Base-by-base conservation (phyloP, 768 basidiomycete species). In the Gautieria morchelliformis region DNA sequence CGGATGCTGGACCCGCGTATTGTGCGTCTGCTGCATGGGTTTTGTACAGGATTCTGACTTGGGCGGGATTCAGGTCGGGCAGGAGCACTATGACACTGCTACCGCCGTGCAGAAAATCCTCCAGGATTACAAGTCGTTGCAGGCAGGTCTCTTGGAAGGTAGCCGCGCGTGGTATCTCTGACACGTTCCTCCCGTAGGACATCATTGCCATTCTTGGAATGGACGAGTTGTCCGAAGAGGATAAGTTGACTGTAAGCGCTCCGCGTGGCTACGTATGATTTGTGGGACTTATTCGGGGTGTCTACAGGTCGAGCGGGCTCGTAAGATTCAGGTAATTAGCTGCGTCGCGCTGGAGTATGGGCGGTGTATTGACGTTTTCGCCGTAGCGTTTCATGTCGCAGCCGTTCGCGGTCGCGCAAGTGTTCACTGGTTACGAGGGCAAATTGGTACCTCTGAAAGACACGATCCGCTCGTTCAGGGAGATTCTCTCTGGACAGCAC, bases 171-270 rank as follows among this genome's bases (percentile, higher is more conserved):
- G 22, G 5, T 12, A 40, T 59, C 19, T 17, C 30, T n/a, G 37
- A 44, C 48, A 17, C 4, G 15, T 20, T 11, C 49, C 75, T 69
- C 17, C 35, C 14, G 7, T 35, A 55, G 56, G 96, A 99, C 81
- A 99, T 98, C 74, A 98, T 99, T 78, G 96, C 96, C 68, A 99
- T 99, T 77, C 76, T 99, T 67, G 96, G 96, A 81, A 99, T 99
- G 96, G 96, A 99, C 70, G 96, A 99, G 74, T 85, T 99, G 81
- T 98, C 95, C 17, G 96, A 99, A 72, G 96, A 98, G 78, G 96
- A 99, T 78, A 99, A 99, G 78, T 78, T 98, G 64, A 97, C 94
- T 63, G 93, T 49, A 49, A 49, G 48, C 24, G 48, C 7, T 30
- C 7, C 7, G 10, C 48, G 24, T 30, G 35, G 8, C 35, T 37